phyloP scores from a whole-genome alignment of 352 stramenopile genomes.

The Phytopythium ostracodes region DNA sequence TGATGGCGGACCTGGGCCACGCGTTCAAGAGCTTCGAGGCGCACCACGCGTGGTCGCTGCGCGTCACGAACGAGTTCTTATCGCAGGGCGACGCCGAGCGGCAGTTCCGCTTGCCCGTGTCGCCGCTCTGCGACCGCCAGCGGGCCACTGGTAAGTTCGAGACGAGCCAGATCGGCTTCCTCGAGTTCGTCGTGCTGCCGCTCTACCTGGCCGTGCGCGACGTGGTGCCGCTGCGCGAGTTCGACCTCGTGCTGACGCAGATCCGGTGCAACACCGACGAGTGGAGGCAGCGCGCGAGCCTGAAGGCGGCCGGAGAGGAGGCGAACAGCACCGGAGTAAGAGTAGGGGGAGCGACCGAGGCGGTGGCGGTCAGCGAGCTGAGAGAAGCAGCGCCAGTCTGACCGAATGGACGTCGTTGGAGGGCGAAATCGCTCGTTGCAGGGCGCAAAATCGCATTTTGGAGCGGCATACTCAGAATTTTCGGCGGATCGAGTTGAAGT shows the following conservation, averaged over 20 bases:
- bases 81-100: constrained; percentile 57
- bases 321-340: too few relatives aligned
- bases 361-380: background rate
- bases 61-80: constrained; percentile 67
- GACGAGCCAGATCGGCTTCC: constrained; percentile 67
- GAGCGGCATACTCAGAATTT: too few relatives aligned
- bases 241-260: constrained; percentile 42
- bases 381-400: background rate
- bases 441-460: too few relatives aligned
- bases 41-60: constrained; percentile 57
- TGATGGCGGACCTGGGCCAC: constrained; percentile 74
- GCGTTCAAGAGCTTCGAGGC: constrained; percentile 57
- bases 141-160: constrained; percentile 42
- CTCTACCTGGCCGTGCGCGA: constrained; percentile 48
- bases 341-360: too few relatives aligned
- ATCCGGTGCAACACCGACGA: constrained; percentile 43
- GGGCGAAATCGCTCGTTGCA: too few relatives aligned
- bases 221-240: constrained; percentile 37
- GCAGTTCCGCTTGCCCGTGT: constrained; percentile 50
- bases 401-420: background rate
- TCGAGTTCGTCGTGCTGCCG: constrained; percentile 71
- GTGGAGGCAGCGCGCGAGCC: constrained; percentile 20
- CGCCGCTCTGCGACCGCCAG: constrained; percentile 56
- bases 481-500: too few relatives aligned
- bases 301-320: background rate